Conservation (phyloP, 495 filamentous ascomycete genomes). For the Stereocaulon alpinum region DNA sequence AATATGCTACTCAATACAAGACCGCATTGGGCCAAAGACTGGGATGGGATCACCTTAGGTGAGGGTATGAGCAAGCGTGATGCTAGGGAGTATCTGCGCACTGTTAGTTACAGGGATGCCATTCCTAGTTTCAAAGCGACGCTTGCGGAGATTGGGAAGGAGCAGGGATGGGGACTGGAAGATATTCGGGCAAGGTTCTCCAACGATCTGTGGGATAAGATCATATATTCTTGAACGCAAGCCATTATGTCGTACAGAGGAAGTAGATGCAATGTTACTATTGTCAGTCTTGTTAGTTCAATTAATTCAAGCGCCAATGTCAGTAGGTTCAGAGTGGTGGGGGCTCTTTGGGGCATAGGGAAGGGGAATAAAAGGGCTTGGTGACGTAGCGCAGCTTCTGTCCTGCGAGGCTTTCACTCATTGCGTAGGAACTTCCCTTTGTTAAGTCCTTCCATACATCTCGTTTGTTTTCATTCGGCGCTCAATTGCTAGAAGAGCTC, state of each 20-base stretch:
- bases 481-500: no score
- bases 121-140: conserved; percentile 33
- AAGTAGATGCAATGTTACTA: no score
- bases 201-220: conserved; percentile 31
- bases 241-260: not conserved
- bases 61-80: conserved; percentile 23
- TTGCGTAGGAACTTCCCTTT: no score
- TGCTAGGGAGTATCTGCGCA: conserved; percentile 31
- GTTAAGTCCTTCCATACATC: no score
- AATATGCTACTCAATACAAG: conserved; percentile 29
- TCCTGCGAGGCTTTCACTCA: no score
- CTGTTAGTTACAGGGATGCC: conserved; percentile 34
- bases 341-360: no score
- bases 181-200: conserved; percentile 36
- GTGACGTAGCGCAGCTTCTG: no score
- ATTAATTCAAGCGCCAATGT: no score
- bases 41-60: conserved; percentile 22
- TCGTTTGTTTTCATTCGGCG: no score
- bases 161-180: conserved; percentile 38
- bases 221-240: not conserved
- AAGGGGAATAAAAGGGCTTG: no score
- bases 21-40: conserved; percentile 49
- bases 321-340: no score
- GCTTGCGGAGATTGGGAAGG: conserved; percentile 33
- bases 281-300: no score